Percentiles rank a stretch among this genome's conserved stretches.
phyloP scores from a whole-genome alignment of 2,329 filamentous ascomycete genomes.

The Mycocentrospora acerina region DNA sequence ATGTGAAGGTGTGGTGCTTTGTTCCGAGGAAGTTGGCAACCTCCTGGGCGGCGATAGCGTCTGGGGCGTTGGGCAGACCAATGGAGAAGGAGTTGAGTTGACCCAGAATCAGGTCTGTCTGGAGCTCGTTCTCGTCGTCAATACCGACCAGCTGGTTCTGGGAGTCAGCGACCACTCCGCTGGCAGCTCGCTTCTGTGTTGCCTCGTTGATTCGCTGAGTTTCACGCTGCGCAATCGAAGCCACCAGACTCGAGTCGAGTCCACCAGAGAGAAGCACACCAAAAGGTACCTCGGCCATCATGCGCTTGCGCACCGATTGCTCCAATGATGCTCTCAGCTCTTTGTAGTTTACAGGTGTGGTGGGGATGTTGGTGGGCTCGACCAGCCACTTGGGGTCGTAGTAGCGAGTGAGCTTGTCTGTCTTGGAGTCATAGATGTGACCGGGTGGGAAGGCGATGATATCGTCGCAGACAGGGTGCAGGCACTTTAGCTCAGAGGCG shows the following conservation, averaged over 20 bases:
- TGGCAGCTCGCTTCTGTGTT: conserved; percentile 49
- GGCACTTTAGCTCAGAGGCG: conserved; percentile 92
- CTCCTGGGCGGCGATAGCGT: conserved; percentile 87
- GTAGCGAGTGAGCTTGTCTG: conserved; percentile 80
- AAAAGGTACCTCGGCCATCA: conserved; percentile 99
- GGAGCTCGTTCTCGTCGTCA: conserved; percentile 86
- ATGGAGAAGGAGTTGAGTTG: conserved; percentile 99
- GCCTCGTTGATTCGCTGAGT: conserved; percentile 74
- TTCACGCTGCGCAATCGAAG: conserved; percentile 92
- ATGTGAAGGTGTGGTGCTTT: conserved; percentile 97
- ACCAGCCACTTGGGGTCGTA: conserved; percentile 87
- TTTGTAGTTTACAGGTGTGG: conserved; percentile 80
- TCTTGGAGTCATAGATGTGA: conserved; percentile 94
- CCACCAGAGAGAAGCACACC: conserved; percentile 94
- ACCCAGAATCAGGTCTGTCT: conserved; percentile 85
- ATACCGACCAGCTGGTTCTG: conserved; percentile 75
- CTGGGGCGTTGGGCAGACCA: conserved; percentile 87
- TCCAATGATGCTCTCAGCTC: conserved; percentile 79
- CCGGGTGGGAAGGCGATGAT: conserved; percentile 93
- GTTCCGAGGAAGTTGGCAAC: conserved; percentile 97
- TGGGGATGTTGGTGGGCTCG: conserved; percentile 76
- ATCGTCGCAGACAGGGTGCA: conserved; percentile 92
- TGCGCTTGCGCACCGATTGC: conserved; percentile 87
- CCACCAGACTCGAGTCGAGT: conserved; percentile 92
- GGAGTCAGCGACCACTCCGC: conserved; percentile 22